These are phyloP conservation scores for Aspergillus cristatus DNA, from an alignment of 495 filamentous ascomycete genomes.

Conservation along the genomic window DNA sequence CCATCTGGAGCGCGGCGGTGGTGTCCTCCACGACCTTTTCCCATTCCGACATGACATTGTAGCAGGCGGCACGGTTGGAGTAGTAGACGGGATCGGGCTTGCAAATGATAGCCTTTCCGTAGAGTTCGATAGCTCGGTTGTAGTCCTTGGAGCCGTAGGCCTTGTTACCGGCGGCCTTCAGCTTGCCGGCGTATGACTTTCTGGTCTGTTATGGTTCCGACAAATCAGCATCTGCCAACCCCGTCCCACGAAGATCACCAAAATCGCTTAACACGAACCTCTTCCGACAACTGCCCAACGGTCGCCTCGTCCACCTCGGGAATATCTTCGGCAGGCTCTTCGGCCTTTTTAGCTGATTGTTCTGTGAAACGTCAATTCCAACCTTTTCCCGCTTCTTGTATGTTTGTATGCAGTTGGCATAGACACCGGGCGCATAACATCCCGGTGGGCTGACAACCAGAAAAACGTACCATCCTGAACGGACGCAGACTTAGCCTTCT, in stretches of 20 bases:
- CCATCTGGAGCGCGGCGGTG: slow-evolving; percentile 81
- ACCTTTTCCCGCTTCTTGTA: no score
- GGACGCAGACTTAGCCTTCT: slow-evolving; percentile 45
- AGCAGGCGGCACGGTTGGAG: slow-evolving; percentile 96
- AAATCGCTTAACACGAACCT: slow-evolving; percentile 35
- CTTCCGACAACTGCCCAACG: slow-evolving; percentile 57
- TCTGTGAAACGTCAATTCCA: slow-evolving; percentile 25
- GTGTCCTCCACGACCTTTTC: slow-evolving; percentile 96
- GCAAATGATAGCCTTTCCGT: slow-evolving; percentile 92
- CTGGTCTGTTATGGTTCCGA: slow-evolving; percentile 28
- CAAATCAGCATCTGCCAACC: slow-evolving; percentile 10
- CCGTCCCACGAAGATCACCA: slow-evolving; percentile 1
- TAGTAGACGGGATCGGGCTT: slow-evolving; percentile 97
- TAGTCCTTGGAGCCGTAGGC: slow-evolving; percentile 92
- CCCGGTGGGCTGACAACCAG: no score
- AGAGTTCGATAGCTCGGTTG: slow-evolving; percentile 81
- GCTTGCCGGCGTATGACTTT: slow-evolving; percentile 75
- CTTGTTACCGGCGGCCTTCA: slow-evolving; percentile 94
- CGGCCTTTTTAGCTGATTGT: slow-evolving; percentile 40
- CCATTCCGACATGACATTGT: slow-evolving; percentile 86
- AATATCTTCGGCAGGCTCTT: slow-evolving; percentile 65
- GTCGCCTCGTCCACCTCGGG: slow-evolving; percentile 77
- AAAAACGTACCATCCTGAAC: slow-evolving; percentile 39
- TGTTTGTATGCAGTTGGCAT: no score
- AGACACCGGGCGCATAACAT: no score